Evolutionary conservation across 257 asterid species (phyloP), one percentile per base, ranked within the genome.

Genomic region (Pogostemon cablin): DNA sequence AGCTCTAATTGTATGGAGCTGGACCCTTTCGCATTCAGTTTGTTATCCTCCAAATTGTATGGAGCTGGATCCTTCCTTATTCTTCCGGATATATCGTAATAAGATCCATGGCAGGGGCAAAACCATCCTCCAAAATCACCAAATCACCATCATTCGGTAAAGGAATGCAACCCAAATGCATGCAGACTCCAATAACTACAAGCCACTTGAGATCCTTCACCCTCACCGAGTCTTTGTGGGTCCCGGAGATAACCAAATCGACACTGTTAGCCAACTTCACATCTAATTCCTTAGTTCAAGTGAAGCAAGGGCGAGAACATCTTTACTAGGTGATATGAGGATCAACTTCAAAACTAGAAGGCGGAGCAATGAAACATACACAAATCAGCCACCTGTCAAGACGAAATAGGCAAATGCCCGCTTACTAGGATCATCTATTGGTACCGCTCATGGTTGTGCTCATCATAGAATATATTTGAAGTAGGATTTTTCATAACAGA

Each of bases 41-140:
- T n/a, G n/a, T n/a, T n/a, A n/a, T 85, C 95, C 63, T 83, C 89
- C 61, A 87, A 82, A 71, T 87, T 87, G 81, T 83, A 87, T 0
- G 95, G 95, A 3, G 91, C 89, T 2, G 95, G 91, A 17, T 91
- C 95, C 70, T 82, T 85, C 42, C 95, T 84, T 62, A 85, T 87
- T 67, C 95, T 85, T 49, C 95, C 95, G 41, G 88, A 87, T 64
- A 87, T 86, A 69, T 87, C 91, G 5, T 87, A 84, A 56, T 87
- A 88, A 9, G 95, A 87, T 4, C 91, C 95, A 61, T 87, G 91
- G 83, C 91, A 87, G 6, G 91, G 91, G 72, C 95, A 87, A 72
- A 87, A 87, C 91, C 95, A 87, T 11, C 95, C 89, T n/a, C 95
- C 91, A 67, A 72, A 87, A 48, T 87, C 95, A 72, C 91, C 95